Percentiles rank a stretch among this genome's conserved stretches.
phyloP scores from a whole-genome alignment of 225 moss, liverwort and hornwort species.

The Neckera pumila region DNA sequence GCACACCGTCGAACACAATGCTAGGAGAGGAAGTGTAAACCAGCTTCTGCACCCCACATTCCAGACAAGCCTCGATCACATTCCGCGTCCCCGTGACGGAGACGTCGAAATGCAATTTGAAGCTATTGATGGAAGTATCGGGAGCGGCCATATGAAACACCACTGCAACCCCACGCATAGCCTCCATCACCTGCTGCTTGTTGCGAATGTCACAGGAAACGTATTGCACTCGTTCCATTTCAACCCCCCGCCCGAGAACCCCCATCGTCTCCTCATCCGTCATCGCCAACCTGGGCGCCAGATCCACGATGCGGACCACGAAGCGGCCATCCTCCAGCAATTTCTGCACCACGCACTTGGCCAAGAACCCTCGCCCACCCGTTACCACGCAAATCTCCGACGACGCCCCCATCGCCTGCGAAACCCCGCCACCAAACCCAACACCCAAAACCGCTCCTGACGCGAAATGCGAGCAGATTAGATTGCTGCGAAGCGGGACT shows the following conservation, averaged over 20 bases:
- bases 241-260: slow-evolving; percentile 30
- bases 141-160: slow-evolving; percentile 96
- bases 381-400: slow-evolving; percentile 62
- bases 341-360: slow-evolving; percentile 57
- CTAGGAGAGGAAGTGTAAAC: slow-evolving; percentile 82
- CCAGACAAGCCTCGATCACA: slow-evolving; percentile 68
- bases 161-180: slow-evolving; percentile 45
- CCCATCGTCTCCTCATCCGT: slow-evolving; percentile 49
- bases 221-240: slow-evolving; percentile 42
- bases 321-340: slow-evolving; percentile 54
- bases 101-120: slow-evolving; percentile 75
- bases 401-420: slow-evolving; percentile 25
- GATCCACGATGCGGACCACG: slow-evolving; percentile 60
- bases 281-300: slow-evolving; percentile 52
- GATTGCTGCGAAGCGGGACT: background rate
- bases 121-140: slow-evolving; percentile 55
- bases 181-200: slow-evolving; percentile 35
- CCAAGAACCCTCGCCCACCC: slow-evolving; percentile 83
- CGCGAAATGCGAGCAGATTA: background rate
- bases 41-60: slow-evolving; percentile 69
- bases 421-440: background rate
- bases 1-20: slow-evolving; percentile 63
- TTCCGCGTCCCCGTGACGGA: slow-evolving; percentile 79
- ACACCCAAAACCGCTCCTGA: background rate
- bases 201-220: slow-evolving; percentile 57